Percentiles rank a stretch among this genome's conserved stretches.
phyloP scores from a whole-genome alignment of 106 monocot species.

The Gastrodia elata region DNA sequence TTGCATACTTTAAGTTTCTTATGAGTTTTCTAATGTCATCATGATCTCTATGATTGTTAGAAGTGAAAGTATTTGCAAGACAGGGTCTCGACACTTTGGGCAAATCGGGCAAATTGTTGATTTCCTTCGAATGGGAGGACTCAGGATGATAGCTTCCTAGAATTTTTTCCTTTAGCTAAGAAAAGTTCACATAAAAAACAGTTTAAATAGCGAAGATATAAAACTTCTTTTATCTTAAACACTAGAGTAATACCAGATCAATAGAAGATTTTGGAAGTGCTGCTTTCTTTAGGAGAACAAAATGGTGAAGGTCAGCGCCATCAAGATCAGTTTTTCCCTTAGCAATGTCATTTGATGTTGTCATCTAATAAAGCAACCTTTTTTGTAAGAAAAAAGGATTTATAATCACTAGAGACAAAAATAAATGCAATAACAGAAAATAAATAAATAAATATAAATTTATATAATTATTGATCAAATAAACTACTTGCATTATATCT shows the following conservation, averaged over 20 bases:
- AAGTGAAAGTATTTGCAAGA: background rate
- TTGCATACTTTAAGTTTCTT: background rate
- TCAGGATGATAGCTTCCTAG: conserved; percentile 7
- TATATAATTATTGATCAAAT: background rate
- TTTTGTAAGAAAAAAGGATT: background rate
- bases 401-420: background rate
- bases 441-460: background rate
- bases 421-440: background rate
- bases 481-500: background rate
- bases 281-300: conserved; percentile 29
- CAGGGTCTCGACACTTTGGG: background rate
- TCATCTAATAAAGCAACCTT: conserved; percentile 14
- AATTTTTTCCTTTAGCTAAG: conserved; percentile 34
- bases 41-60: conserved; percentile 7
- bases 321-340: conserved; percentile 2
- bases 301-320: conserved; percentile 16
- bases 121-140: conserved; percentile 10
- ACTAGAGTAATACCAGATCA: conserved; percentile 28
- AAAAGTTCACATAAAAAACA: conserved; percentile 3
- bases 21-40: conserved; percentile 9
- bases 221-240: background rate
- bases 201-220: conserved; percentile 1
- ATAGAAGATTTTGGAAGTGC: conserved; percentile 42
- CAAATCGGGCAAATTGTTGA: background rate
- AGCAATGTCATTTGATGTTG: background rate